Conservation (phyloP, 768 basidiomycete genomes). For the Mycena albidolilacea region DNA sequence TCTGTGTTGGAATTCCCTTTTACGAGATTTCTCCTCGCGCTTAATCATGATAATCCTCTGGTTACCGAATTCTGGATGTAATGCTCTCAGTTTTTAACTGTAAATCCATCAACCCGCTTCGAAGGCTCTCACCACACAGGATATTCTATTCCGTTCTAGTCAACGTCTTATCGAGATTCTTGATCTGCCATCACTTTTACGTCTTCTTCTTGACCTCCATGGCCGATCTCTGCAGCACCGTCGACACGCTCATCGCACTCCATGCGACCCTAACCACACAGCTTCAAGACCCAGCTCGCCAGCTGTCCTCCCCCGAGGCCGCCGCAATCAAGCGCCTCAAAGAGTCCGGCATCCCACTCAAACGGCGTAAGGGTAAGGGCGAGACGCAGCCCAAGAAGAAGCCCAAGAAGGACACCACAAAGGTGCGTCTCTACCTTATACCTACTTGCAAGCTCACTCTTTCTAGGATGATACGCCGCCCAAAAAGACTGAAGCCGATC, state of each 20-base stretch:
- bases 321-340: neutral
- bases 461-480: neutral
- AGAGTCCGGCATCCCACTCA: neutral
- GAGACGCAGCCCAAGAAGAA: neutral
- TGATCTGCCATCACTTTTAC: too few species aligned
- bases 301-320: neutral
- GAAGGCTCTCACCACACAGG: too few species aligned
- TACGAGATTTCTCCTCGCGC: too few species aligned
- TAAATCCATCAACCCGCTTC: too few species aligned
- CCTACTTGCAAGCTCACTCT: neutral
- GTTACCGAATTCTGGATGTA: too few species aligned
- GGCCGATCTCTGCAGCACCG: neutral
- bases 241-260: neutral
- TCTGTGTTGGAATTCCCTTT: too few species aligned
- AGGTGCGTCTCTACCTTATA: neutral
- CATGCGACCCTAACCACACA: neutral
- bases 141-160: too few species aligned
- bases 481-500: neutral
- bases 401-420: neutral
- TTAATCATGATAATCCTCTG: too few species aligned
- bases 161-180: too few species aligned
- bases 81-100: too few species aligned
- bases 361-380: too few species aligned
- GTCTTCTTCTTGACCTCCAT: slow-evolving; percentile 10
- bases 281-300: neutral